These are phyloP conservation scores for Macrolepiota albuminosa DNA, from an alignment of 768 basidiomycete genomes.

Conservation along the genomic window DNA sequence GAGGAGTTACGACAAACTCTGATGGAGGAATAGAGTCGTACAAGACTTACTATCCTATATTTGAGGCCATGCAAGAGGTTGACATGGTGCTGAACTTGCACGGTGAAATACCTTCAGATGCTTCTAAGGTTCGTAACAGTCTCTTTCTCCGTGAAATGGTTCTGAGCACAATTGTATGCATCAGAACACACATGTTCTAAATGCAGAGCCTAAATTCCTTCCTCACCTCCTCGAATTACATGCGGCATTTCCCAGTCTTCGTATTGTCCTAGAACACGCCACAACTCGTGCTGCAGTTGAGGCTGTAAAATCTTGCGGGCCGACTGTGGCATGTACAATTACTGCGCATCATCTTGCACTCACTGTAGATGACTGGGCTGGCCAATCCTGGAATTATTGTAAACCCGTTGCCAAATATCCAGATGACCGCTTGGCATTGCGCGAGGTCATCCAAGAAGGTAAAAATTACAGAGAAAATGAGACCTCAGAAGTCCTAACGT, in stretches of 20 bases:
- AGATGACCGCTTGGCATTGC: conserved; percentile 80
- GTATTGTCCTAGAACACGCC: conserved; percentile 96
- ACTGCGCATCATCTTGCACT: conserved; percentile 94
- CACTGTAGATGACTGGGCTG: conserved; percentile 95
- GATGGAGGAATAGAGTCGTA: conserved; percentile 96
- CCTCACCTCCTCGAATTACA: conserved; percentile 84
- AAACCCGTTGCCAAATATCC: conserved; percentile 98
- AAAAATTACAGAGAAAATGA: conserved; percentile 6
- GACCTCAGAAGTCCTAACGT: not conserved
- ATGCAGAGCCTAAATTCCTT: conserved; percentile 88
- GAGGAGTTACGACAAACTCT: conserved; percentile 96
- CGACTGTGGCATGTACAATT: conserved; percentile 92
- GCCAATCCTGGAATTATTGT: conserved; percentile 93
- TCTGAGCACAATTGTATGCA: not conserved
- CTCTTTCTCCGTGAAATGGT: not conserved
- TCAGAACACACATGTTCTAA: conserved; percentile 87
- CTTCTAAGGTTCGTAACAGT: conserved; percentile 41
- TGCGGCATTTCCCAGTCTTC: conserved; percentile 76
- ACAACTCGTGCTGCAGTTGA: conserved; percentile 91
- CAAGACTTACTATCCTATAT: conserved; percentile 87
- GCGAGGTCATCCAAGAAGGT: conserved; percentile 75
- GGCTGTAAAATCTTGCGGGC: conserved; percentile 69
- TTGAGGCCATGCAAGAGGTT: conserved; percentile 89
- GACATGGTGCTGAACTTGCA: conserved; percentile 96
- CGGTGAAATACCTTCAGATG: conserved; percentile 93